Evolutionary conservation across 805 yeast genomes (phyloP), one percentile per base, ranked within the genome.

Genomic region (Yarrowia keelungensis): DNA sequence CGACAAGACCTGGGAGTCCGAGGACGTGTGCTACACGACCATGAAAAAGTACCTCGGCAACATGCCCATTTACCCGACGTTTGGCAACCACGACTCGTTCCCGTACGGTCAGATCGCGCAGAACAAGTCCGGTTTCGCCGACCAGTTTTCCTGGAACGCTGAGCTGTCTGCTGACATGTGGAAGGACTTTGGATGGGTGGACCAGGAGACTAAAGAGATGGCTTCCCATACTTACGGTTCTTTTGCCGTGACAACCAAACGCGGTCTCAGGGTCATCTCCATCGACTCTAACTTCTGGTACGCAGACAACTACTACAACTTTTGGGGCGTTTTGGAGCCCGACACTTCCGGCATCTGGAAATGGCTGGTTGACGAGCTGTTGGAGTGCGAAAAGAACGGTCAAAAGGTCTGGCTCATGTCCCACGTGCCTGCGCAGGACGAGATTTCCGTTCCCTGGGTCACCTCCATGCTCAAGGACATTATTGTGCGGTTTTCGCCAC

Each of bases 1-100:
- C 9, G 51, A 35, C 16, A 32, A 47, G 16, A 26, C 36, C 11
- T 22, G 15, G 11, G 36, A 26, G 35, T 26, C 36, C 16, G 51
- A 47, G 36, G 51, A 47, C 11, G 36, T 26, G 16, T 26, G 14
- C 16, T 47, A 47, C 12, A 16, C 14, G 16, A 11, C 39, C 12
- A 26, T 47, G 36, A 47, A 47, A 16, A 47, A 47, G 51, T 47
- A 47, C 16, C 35, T 47, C 11, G 51, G 51, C 10, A 36, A 47
- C 16, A 26, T 47, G 9, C 51, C 51, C 36, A 10, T 47, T 16
- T 47, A 14, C 8, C 35, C 36, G n/a, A 47, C 51, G 5, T 47
- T 26, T 47, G 51, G 51, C 9, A 47, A 47, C 51, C 51, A 47
- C 51, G 51, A 47, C 16, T 26, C 51, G 9, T 47, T 16, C 51